Percentiles rank a stretch among this genome's conserved stretches.
phyloP scores from a whole-genome alignment of 2,329 filamentous ascomycete genomes.

The Fusarium haematococcum region DNA sequence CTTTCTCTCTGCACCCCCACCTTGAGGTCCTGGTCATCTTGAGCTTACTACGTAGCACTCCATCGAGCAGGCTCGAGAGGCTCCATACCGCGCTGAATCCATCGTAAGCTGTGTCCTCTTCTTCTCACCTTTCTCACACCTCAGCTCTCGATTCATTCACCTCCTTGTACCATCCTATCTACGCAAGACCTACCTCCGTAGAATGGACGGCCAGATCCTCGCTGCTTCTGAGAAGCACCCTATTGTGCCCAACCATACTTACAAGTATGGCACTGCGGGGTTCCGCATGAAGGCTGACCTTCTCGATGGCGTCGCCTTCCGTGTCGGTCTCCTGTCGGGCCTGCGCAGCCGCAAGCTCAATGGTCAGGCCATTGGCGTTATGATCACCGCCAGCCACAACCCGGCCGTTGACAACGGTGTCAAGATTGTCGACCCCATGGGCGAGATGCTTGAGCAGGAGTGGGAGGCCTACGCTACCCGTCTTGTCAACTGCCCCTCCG shows the following conservation, averaged over 20 bases:
- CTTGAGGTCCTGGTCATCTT: background rate
- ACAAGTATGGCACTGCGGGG: slow-evolving; percentile 75
- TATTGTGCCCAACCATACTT: slow-evolving; percentile 65
- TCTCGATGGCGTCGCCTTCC: slow-evolving; percentile 91
- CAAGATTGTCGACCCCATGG: slow-evolving; percentile 97
- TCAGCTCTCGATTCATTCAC: background rate
- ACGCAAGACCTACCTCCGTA: slow-evolving; percentile 19
- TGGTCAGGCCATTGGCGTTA: slow-evolving; percentile 93
- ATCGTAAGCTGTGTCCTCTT: slow-evolving; percentile 38
- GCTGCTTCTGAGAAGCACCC: slow-evolving; percentile 72
- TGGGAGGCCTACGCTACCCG: slow-evolving; percentile 92
- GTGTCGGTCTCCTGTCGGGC: slow-evolving; percentile 88
- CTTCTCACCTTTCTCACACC: slow-evolving; percentile 3
- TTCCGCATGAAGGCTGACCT: slow-evolving; percentile 81
- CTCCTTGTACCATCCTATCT: background rate
- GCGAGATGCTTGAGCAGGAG: slow-evolving; percentile 96
- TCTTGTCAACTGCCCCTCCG: slow-evolving; percentile 85
- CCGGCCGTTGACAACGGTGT: slow-evolving; percentile 90
- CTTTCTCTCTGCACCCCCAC: background rate
- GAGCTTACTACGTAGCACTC: background rate
- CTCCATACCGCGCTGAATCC: background rate
- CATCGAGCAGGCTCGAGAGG: background rate
- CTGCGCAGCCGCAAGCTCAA: slow-evolving; percentile 90
- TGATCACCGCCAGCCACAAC: slow-evolving; percentile 96
- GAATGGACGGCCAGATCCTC: slow-evolving; percentile 69